A percentile compares a stretch with the other conserved stretches of the same genome.
Evolutionary conservation across 1,284 basidiomycete species (phyloP).

Genomic region (Irpex sp.): DNA sequence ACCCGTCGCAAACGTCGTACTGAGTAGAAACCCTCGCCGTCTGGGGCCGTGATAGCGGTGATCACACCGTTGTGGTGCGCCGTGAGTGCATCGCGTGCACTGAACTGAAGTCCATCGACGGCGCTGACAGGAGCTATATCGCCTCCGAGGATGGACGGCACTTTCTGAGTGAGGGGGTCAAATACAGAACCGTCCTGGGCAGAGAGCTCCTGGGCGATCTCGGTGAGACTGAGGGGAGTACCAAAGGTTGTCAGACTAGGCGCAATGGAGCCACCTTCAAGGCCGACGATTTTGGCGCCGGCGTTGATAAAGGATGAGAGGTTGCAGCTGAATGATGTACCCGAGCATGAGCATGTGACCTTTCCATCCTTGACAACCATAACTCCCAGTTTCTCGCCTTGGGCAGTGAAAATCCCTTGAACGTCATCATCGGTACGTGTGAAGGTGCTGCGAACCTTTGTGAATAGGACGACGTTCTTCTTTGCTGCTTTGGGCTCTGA

Average conservation of each 20-base stretch:
- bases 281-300: slow-evolving; percentile 24
- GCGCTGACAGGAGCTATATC: slow-evolving; percentile 58
- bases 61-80: slow-evolving; percentile 36
- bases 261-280: slow-evolving; percentile 43
- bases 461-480: slow-evolving; percentile 47
- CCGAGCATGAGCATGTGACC: slow-evolving; percentile 43
- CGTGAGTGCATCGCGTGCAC: slow-evolving; percentile 65
- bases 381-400: slow-evolving; percentile 17
- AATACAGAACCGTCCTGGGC: slow-evolving; percentile 44
- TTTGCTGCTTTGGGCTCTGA: slow-evolving; percentile 36
- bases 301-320: slow-evolving; percentile 21
- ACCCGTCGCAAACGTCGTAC: slow-evolving; percentile 44
- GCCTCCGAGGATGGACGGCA: slow-evolving; percentile 48
- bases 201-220: slow-evolving; percentile 38
- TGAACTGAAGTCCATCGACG: slow-evolving; percentile 74
- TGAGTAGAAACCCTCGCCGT: slow-evolving; percentile 45
- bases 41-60: slow-evolving; percentile 40
- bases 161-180: slow-evolving; percentile 43
- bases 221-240: slow-evolving; percentile 31
- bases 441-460: slow-evolving; percentile 52
- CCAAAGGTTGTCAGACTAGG: slow-evolving; percentile 36
- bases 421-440: slow-evolving; percentile 12
- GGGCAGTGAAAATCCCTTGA: slow-evolving; percentile 17
- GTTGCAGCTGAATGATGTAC: slow-evolving; percentile 22
- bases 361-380: slow-evolving; percentile 41